Evolutionary conservation across 768 basidiomycete genomes (phyloP), one percentile per base, ranked within the genome.

Genomic region (Trametes cingulata): DNA sequence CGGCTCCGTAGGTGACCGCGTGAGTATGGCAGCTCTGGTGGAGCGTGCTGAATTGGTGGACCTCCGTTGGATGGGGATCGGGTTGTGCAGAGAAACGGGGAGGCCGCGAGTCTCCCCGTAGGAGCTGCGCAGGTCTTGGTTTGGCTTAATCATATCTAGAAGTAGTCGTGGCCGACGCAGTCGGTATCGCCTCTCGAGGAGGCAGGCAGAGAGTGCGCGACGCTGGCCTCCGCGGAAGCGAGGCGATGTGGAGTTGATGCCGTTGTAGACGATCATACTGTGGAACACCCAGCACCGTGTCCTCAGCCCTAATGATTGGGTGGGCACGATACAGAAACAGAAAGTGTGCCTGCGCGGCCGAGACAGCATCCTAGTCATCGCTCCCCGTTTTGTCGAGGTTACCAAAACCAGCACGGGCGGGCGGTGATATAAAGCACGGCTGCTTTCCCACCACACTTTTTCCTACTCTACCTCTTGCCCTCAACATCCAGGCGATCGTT

Each of bases 401-500:
- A 13, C 55, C 60, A 48, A 61, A 61, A 56, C 19, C 39, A 56
- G 55, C 35, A 9, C 22, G 50, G 36, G 50, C 45, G 48, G 55
- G 60, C 55, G 45, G 54, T 19, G 49, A 45, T 61, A 61, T 61
- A 61, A 60, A 61, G 43, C 47, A 50, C 49, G 54, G 49, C 50
- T 45, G 36, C 54, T 50, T 43, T 61, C 53, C 47, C 60, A 55
- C 55, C 54, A 27, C n/a, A 14, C 24, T 3, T 22, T 15, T 52
- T 49, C 43, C 33, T 48, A 55, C 56, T 54, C 61, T 58, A n/a
- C 41, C 47, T 51, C 52, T 62, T 53, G 37, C 61, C 52, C 52
- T 53, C 56, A 63, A 50, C 61, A 22, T 58, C 61, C 61, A 63
- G 61, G 56, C 46, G 56, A 63, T 58, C 52, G 56, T 58, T 58